Percentiles rank a stretch among this genome's conserved stretches.
Conservation (phyloP, 2,329 filamentous ascomycete genomes). For the Ustulina deusta region DNA sequence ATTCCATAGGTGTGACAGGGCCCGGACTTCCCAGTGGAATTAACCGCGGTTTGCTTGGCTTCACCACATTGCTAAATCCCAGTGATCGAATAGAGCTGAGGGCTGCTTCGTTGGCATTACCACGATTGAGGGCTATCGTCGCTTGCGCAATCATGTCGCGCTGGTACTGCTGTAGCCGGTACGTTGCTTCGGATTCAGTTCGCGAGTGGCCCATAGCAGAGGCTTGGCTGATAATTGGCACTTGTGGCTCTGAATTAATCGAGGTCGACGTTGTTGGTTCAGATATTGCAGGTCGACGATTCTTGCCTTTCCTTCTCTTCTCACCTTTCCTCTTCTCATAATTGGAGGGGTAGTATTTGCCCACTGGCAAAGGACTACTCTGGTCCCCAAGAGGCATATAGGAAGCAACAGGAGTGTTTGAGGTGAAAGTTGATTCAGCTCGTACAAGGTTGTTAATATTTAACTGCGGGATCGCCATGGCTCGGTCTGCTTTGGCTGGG, state of each 20-base stretch:
- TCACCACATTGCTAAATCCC: slow-evolving; percentile 53
- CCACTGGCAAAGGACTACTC: slow-evolving; percentile 63
- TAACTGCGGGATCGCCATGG: slow-evolving; percentile 44
- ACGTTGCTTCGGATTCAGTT: slow-evolving; percentile 62
- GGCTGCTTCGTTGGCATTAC: slow-evolving; percentile 49
- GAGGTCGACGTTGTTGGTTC: slow-evolving; percentile 48
- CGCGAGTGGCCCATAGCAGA: slow-evolving; percentile 50
- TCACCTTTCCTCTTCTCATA: slow-evolving; percentile 61
- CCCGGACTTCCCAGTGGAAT: slow-evolving; percentile 68
- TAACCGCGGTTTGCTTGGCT: slow-evolving; percentile 62
- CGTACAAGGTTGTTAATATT: slow-evolving; percentile 31
- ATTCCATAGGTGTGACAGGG: slow-evolving; percentile 71
- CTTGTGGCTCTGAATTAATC: slow-evolving; percentile 54
- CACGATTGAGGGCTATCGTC: slow-evolving; percentile 57
- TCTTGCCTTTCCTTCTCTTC: slow-evolving; percentile 43
- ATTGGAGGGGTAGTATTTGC: slow-evolving; percentile 74
- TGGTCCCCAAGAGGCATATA: slow-evolving; percentile 64
- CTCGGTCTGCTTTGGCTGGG: slow-evolving; percentile 42
- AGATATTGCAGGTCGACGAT: slow-evolving; percentile 42
- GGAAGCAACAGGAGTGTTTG: slow-evolving; percentile 62
- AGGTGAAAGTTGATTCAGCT: slow-evolving; percentile 42
- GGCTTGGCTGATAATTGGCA: slow-evolving; percentile 47
- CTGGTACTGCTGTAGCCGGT: slow-evolving; percentile 68
- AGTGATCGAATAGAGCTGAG: slow-evolving; percentile 55
- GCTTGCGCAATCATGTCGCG: slow-evolving; percentile 72